Percentiles rank a stretch among this genome's conserved stretches.
These are phyloP conservation scores for Diaporthe humulicola DNA, from an alignment of 2,329 filamentous ascomycete genomes.

Conservation along the genomic window DNA sequence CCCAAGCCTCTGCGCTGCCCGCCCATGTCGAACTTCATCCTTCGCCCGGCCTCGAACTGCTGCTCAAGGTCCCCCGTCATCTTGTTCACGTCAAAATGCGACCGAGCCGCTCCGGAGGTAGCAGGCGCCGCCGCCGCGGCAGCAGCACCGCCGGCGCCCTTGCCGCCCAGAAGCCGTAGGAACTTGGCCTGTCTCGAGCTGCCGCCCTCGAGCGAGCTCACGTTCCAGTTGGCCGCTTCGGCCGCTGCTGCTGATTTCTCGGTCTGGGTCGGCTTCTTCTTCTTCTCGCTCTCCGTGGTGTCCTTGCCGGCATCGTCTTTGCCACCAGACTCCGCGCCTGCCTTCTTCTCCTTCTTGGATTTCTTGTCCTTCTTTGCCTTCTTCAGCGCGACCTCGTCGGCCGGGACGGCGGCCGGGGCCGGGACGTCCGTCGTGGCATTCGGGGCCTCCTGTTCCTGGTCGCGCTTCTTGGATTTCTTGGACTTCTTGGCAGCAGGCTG, in stretches of 20 bases:
- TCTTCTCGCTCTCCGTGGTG: constrained; percentile 34
- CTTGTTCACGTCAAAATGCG: constrained; percentile 52
- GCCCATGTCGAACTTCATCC: constrained; percentile 66
- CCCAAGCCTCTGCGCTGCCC: constrained; percentile 66
- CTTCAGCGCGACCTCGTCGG: constrained; percentile 52
- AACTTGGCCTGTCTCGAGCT: constrained; percentile 67
- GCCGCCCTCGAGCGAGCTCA: constrained; percentile 64
- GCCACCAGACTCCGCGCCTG: constrained; percentile 41
- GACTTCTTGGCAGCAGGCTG: constrained; percentile 42
- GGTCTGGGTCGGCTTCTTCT: constrained; percentile 42
- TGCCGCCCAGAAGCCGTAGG: constrained; percentile 67
- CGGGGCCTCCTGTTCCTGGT: constrained; percentile 45
- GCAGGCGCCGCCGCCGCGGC: constrained; percentile 37
- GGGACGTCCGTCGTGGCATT: constrained; percentile 45
- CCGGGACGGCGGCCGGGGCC: constrained; percentile 45
- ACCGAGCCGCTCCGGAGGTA: constrained; percentile 40
- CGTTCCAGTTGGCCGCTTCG: constrained; percentile 64
- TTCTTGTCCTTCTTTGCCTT: constrained; percentile 56
- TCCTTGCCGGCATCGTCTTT: constrained; percentile 37
- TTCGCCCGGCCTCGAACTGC: constrained; percentile 69
- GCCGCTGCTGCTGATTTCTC: constrained; percentile 42
- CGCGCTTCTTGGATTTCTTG: constrained; percentile 43
- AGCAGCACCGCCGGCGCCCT: constrained; percentile 54
- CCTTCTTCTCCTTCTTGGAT: constrained; percentile 47
- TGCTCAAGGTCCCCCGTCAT: constrained; percentile 67